phyloP scores from a whole-genome alignment of 1,284 basidiomycete species.

The Papiliotrema laurentii region DNA sequence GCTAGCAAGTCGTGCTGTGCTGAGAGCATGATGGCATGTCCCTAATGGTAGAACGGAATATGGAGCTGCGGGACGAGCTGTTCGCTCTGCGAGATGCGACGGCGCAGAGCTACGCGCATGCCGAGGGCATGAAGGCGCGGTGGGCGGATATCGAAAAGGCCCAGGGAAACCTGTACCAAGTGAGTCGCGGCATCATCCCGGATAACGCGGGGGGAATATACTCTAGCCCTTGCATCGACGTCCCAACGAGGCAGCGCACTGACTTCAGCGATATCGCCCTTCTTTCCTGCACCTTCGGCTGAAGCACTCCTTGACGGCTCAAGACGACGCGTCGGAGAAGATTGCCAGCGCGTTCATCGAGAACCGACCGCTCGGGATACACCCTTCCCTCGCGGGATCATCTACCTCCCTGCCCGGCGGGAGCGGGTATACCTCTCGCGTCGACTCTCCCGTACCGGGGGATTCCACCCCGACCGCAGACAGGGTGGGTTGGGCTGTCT shows the following conservation, averaged over 20 bases:
- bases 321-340: constrained; percentile 80
- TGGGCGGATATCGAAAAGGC: constrained; percentile 82
- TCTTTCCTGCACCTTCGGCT: constrained; percentile 82
- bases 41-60: constrained; percentile 59
- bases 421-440: constrained; percentile 26
- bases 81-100: constrained; percentile 71
- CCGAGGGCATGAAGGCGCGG: constrained; percentile 67
- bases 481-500: constrained; percentile 9
- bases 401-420: too few relatives aligned
- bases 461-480: constrained; percentile 5
- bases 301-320: constrained; percentile 75
- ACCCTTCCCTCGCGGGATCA: too few relatives aligned
- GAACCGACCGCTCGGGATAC: constrained; percentile 48
- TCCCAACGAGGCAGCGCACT: not conserved
- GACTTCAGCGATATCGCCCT: constrained; percentile 66
- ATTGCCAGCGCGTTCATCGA: constrained; percentile 75
- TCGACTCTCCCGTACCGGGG: constrained; percentile 45
- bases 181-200: constrained; percentile 37
- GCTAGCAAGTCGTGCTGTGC: constrained; percentile 58
- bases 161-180: constrained; percentile 81
- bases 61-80: constrained; percentile 66
- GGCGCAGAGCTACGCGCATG: constrained; percentile 75
- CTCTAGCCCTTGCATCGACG: not conserved
- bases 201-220: not conserved
- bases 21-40: constrained; percentile 1